Base-by-base conservation (phyloP, 805 yeast genomes). In the Saturnispora silvae region DNA sequence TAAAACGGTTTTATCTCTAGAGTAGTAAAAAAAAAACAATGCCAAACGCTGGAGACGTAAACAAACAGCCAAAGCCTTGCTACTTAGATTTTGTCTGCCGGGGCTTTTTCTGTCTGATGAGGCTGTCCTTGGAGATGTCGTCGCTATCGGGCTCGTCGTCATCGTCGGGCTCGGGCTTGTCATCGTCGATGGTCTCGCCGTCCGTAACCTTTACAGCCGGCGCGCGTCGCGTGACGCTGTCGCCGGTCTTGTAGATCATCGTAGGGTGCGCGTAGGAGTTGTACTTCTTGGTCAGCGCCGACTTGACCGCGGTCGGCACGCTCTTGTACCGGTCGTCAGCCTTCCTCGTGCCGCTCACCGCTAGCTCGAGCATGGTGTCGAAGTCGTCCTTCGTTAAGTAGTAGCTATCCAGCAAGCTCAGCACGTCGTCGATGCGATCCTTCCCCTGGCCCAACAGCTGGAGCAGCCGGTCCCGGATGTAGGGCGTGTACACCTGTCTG, bases 311-410 rank as follows among this genome's bases (percentile, higher is more conserved):
- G 1, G 95, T 71, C 8, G 89, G 75, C 4, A 89, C 68, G 48
- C 72, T 69, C 57, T 83, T 83, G 39, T 70, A 46, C 9, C 61
- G 45, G 1, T 54, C 50, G 5, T 69, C 72, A 38, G 65, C 60
- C 28, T 58, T 50, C 23, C 65, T 62, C 20, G 49, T 51, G 4
- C 51, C 45, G 0, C 95, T 95, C 10, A 86, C 77, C 14, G 84
- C 80, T 43, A 87, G 72, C 44, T 87, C 96, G 70, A 85, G 67
- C 9, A 92, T 62, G 17, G 69, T 70, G 52, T 89, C 97, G 87
- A 94, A 89, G 57, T 92, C 97, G 40, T 87, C 95, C 50, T 75
- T 81, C 6, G 95, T 81, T 27, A 92, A 56, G 51, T 75, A 92
- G 57, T 92, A 92, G 25, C 74, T 65, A 57, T 92, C 99, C 81